These are phyloP conservation scores for Starmerella gropengiesseri DNA, from an alignment of 805 yeast genomes.

Conservation along the genomic window DNA sequence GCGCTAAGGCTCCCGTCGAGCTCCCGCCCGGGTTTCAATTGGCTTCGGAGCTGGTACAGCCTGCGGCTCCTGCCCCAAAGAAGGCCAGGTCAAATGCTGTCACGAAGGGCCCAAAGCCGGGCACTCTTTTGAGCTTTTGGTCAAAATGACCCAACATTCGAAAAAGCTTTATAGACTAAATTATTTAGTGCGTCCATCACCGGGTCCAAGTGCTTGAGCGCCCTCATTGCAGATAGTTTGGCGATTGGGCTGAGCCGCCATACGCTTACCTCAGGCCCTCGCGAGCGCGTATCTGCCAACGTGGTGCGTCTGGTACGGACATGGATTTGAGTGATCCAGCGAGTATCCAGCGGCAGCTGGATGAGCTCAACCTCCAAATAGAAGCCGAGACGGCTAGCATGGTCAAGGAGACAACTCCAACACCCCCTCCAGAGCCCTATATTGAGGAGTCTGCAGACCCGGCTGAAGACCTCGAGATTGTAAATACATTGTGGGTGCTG, in stretches of 20 bases:
- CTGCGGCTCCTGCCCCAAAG: too few relatives aligned
- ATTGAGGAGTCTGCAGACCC: background rate
- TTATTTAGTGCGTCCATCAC: too few relatives aligned
- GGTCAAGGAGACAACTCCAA: background rate
- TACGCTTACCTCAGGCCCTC: background rate
- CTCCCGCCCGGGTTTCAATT: background rate
- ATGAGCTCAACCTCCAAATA: background rate
- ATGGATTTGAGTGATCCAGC: background rate
- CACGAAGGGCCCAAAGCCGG: too few relatives aligned
- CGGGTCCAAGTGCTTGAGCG: too few relatives aligned
- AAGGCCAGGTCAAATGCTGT: too few relatives aligned
- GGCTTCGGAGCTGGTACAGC: constrained; percentile 1
- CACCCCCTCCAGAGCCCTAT: background rate
- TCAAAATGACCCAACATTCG: too few relatives aligned
- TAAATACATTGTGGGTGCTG: constrained; percentile 8
- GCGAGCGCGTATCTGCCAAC: background rate
- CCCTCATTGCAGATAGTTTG: background rate
- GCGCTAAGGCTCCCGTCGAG: constrained; percentile 1
- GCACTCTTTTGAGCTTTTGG: background rate
- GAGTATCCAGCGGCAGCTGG: background rate
- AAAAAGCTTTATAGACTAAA: too few relatives aligned
- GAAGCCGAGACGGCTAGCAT: background rate
- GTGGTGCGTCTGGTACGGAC: background rate
- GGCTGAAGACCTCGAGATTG: background rate
- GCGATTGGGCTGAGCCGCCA: background rate